Evolutionary conservation across 2,329 filamentous ascomycete genomes (phyloP), one percentile per base, ranked within the genome.

Genomic region (Fusarium sp.): DNA sequence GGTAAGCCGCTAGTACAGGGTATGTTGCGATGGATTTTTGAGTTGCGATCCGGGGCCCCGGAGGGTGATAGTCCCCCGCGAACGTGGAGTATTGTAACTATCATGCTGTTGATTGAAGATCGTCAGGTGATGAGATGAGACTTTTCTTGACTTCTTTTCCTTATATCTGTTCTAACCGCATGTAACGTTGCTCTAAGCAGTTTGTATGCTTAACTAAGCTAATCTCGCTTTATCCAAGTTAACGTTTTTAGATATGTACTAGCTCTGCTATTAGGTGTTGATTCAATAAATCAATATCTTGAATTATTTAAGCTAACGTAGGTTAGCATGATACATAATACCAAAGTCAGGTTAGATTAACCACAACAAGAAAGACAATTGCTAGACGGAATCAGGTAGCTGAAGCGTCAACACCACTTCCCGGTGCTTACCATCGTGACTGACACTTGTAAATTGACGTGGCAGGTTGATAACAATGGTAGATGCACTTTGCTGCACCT

Each of bases 361-460:
- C 5, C 0, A 0, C 8, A 0, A 11, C 10, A 10, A 15, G 26
- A 11, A 4, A 22, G 7, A 8, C 4, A 13, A 50, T 5, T 32
- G 3, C 22, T 18, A 6, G 0, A 9, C 3, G 0, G 3, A 30
- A 3, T 18, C 3, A 5, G n/a, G 10, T 1, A 18, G 20, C 4
- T 2, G 2, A 6, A n/a, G 15, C 8, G 6, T 14, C 15, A 10
- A 20, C 30, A 24, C 8, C 22, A 51, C 17, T 24, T 24, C 6
- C 11, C 13, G 9, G 0, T 24, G 8, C 8, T 5, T 8, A 8
- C 30, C 30, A 2, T 14, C 11, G 15, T 35, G 8, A 24, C 17
- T 35, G 17, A 24, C 8, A 14, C 8, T 3, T 5, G 15, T 3
- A 24, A 15, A 26, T 12, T 24, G 17, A 53, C n/a, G n/a, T 53